These are phyloP conservation scores for Phaseolus coccineus DNA, from an alignment of 331 rosid species.

Conservation along the genomic window DNA sequence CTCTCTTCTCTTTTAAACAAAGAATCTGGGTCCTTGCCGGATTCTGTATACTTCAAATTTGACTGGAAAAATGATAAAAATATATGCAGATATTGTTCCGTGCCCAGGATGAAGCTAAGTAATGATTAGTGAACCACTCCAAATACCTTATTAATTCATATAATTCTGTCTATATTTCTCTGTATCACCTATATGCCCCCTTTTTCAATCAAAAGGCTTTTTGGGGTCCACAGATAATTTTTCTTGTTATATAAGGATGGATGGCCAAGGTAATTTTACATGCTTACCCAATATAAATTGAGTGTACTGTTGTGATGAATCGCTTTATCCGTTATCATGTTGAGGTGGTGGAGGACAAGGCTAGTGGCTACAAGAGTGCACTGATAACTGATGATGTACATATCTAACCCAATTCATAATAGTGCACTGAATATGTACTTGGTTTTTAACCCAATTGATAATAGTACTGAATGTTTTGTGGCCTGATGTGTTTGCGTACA, in stretches of 20 bases:
- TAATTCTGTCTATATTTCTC: not conserved
- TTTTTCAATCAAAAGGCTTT: not conserved
- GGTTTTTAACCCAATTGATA: not conserved
- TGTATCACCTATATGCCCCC: not conserved
- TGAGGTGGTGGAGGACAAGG: not conserved
- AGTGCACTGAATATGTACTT: not conserved
- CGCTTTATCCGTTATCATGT: not conserved
- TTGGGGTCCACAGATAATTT: not conserved
- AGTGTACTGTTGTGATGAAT: not conserved
- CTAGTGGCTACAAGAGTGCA: not conserved
- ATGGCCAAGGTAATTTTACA: not conserved
- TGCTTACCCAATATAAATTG: not conserved
- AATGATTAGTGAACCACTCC: not conserved
- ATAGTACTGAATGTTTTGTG: not conserved
- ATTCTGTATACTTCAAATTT: conserved; percentile 40
- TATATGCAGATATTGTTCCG: conserved; percentile 18
- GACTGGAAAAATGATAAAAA: conserved; percentile 20
- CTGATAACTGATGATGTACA: not conserved
- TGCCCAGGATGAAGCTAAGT: not conserved
- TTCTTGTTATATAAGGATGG: not conserved
- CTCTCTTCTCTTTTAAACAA: not conserved
- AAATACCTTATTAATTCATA: not conserved
- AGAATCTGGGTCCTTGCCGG: conserved; percentile 38
- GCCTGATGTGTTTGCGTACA: not conserved
- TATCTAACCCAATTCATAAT: not conserved